Conservation (phyloP, 306 rosid genomes). For the Fragaria vesca region DNA sequence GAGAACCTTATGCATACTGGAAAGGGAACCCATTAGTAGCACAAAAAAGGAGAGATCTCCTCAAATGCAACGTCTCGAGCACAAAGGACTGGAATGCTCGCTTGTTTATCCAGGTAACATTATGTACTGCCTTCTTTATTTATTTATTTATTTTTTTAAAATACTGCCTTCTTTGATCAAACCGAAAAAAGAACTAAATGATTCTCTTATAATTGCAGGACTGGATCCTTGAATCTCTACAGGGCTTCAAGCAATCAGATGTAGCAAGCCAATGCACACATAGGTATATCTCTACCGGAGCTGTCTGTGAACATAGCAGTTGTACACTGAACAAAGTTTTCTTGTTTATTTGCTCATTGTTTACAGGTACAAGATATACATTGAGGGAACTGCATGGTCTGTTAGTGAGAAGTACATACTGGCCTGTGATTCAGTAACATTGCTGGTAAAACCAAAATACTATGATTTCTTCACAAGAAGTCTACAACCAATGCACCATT, state of each 20-base stretch:
- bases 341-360: background rate
- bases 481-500: constrained; percentile 37
- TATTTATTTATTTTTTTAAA: too few species aligned
- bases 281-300: constrained; percentile 22
- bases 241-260: constrained; percentile 40
- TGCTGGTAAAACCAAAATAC: constrained; percentile 25
- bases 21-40: constrained; percentile 44
- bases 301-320: background rate
- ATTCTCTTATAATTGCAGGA: constrained; percentile 24
- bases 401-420: constrained; percentile 49
- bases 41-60: constrained; percentile 36
- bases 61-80: constrained; percentile 39
- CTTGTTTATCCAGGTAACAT: constrained; percentile 36
- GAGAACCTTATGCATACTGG: constrained; percentile 52
- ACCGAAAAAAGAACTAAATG: background rate
- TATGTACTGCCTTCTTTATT: background rate
- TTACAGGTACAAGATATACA: constrained; percentile 39
- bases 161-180: background rate
- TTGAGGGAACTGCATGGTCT: constrained; percentile 50
- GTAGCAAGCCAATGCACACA: constrained; percentile 40
- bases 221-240: constrained; percentile 34
- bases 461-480: constrained; percentile 47
- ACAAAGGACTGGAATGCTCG: constrained; percentile 49
- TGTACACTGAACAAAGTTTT: background rate
- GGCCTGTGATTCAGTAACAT: constrained; percentile 39